Evolutionary conservation across 768 basidiomycete species (phyloP), one percentile per base, ranked within the genome.

Genomic region (Mycena olivaceomarginata): DNA sequence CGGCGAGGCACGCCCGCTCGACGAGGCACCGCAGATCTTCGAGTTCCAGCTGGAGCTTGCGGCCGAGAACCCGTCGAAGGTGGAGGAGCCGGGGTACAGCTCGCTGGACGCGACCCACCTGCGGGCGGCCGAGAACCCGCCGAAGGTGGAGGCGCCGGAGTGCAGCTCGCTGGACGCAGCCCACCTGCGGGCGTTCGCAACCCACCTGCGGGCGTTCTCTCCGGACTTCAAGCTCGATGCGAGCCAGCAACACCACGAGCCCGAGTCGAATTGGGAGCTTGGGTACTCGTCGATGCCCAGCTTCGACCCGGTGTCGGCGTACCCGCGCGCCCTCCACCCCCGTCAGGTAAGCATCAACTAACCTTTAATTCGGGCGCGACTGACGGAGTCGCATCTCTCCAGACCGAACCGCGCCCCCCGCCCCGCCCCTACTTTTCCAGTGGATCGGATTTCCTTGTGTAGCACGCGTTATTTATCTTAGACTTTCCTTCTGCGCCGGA

Each of bases 41-140:
- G 93, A 94, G 82, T 95, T 94, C 81, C 93, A 94, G 83, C 86
- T 93, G 62, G 87, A 88, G 74, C 60, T 62, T 68, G 53, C 16
- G 74, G 74, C 13, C 25, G 75, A 73, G 48, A 70, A 74, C 12
- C 18, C 40, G 62, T 11, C 39, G 63, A 65, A 65, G 43, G n/a
- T 16, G 12, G 63, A 65, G 41, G 63, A 65, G 43, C 22, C 8
- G n/a, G 22, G 31, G 11, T 25, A 25, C 56, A 18, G 22, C 25
- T 22, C 56, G 56, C 12, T 57, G 56, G 56, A 57, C 56, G 65
- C 46, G 39, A 25, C 67, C 9, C 68, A 78, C n/a, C 72, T n/a
- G n/a, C n/a, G n/a, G n/a, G n/a, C n/a, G n/a, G n/a, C n/a, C n/a
- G n/a, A n/a, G n/a, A n/a, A n/a, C n/a, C n/a, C n/a, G n/a, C n/a